phyloP scores from a whole-genome alignment of 768 basidiomycete species.

The Mycena galopus region DNA sequence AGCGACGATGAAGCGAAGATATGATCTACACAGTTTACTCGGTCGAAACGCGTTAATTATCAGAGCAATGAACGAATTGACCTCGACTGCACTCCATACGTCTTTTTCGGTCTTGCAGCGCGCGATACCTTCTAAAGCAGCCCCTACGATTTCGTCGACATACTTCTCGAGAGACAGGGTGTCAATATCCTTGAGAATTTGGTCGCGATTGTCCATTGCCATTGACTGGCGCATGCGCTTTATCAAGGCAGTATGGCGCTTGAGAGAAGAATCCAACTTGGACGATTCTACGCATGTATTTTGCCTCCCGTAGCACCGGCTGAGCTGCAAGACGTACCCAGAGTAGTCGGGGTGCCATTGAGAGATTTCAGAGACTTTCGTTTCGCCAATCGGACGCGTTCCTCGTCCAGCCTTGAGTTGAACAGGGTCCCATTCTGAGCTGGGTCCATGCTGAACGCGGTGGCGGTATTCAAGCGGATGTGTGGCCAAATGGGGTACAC shows the following conservation, averaged over 20 bases:
- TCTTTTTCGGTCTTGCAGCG: conserved; percentile 96
- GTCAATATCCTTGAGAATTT: conserved; percentile 93
- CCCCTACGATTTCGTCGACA: conserved; percentile 92
- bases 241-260: conserved; percentile 95
- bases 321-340: conserved; percentile 28
- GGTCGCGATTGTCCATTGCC: conserved; percentile 84
- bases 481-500: not conserved
- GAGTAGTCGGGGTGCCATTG: conserved; percentile 28
- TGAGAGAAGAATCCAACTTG: conserved; percentile 94
- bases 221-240: conserved; percentile 93
- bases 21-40: conserved; percentile 70
- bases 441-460: conserved; percentile 22
- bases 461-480: not conserved
- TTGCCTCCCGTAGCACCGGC: not conserved
- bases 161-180: conserved; percentile 94
- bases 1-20: conserved; percentile 89
- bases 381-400: conserved; percentile 30
- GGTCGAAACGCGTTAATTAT: conserved; percentile 10
- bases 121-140: conserved; percentile 85
- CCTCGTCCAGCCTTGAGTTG: conserved; percentile 30
- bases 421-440: conserved; percentile 11
- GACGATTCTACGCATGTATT: conserved; percentile 64
- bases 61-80: conserved; percentile 48
- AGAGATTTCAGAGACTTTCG: conserved; percentile 34
- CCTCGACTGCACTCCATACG: conserved; percentile 93